Conservation (phyloP, 345 rosid species). For the Euphorbia tirucalli region DNA sequence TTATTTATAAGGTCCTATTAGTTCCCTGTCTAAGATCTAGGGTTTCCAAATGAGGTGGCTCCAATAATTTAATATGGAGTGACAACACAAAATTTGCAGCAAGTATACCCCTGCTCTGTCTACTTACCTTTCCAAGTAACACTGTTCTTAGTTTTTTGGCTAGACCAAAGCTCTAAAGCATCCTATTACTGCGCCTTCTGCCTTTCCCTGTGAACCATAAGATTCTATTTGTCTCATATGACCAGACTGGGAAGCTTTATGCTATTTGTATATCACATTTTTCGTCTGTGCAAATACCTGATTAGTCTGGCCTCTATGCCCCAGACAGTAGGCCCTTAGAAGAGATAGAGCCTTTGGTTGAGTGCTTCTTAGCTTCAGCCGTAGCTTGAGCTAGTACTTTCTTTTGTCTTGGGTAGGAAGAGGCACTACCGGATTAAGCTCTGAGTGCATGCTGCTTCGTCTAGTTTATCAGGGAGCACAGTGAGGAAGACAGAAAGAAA, state of each 20-base stretch:
- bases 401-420: too few relatives aligned
- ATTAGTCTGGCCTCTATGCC: background rate
- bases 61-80: background rate
- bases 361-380: too few relatives aligned
- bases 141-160: background rate
- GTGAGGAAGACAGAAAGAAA: too few relatives aligned
- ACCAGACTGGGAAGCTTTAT: background rate
- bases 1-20: background rate
- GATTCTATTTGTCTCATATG: background rate
- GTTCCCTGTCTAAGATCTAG: slow-evolving; percentile 1
- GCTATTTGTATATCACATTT: background rate
- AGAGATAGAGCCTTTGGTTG: too few relatives aligned
- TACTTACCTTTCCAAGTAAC: background rate
- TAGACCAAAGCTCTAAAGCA: background rate
- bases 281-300: background rate
- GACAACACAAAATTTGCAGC: background rate
- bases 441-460: too few relatives aligned
- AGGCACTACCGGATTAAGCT: too few relatives aligned
- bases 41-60: background rate
- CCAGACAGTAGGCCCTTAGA: too few relatives aligned
- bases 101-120: background rate
- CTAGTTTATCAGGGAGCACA: too few relatives aligned
- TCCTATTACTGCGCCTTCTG: background rate
- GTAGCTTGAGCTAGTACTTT: too few relatives aligned
- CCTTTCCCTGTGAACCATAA: background rate